These are phyloP conservation scores for Collybia nuda DNA, from an alignment of 768 basidiomycete species.

Conservation along the genomic window DNA sequence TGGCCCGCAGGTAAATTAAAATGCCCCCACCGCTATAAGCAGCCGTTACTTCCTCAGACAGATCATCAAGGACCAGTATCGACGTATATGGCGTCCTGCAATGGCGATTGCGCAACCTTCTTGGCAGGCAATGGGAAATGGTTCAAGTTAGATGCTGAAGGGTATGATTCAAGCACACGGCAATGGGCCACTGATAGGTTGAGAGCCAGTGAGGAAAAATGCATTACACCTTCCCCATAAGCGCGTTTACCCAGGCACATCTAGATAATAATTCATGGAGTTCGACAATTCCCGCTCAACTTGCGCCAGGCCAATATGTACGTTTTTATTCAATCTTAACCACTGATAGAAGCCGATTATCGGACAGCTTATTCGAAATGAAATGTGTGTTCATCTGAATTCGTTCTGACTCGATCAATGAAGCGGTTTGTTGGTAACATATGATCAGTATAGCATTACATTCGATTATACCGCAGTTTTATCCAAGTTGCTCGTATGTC, in stretches of 20 bases:
- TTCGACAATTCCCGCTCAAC: constrained; percentile 38
- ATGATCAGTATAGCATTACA: constrained; percentile 42
- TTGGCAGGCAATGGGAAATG: constrained; percentile 36
- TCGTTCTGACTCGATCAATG: neutral
- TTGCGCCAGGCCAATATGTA: constrained; percentile 50
- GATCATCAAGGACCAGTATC: constrained; percentile 51
- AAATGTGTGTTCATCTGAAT: constrained; percentile 42
- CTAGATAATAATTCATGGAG: constrained; percentile 40
- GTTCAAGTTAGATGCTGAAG: constrained; percentile 50
- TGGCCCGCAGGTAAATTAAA: constrained; percentile 33
- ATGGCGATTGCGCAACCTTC: constrained; percentile 40
- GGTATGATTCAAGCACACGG: constrained; percentile 35
- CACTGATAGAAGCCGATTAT: too few species aligned
- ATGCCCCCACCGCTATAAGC: constrained; percentile 5
- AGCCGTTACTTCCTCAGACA: constrained; percentile 10
- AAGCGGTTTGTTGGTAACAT: constrained; percentile 7
- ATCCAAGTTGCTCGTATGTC: constrained; percentile 50
- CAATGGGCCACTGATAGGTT: constrained; percentile 44
- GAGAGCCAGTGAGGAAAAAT: constrained; percentile 33
- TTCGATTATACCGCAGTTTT: constrained; percentile 41
- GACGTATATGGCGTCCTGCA: constrained; percentile 53
- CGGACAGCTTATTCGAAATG: constrained; percentile 42
- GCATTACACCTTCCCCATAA: constrained; percentile 1
- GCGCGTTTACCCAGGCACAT: neutral
- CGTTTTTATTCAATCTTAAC: constrained; percentile 12